phyloP scores from a whole-genome alignment of 768 basidiomycete species.

The Termitomyces sp. region DNA sequence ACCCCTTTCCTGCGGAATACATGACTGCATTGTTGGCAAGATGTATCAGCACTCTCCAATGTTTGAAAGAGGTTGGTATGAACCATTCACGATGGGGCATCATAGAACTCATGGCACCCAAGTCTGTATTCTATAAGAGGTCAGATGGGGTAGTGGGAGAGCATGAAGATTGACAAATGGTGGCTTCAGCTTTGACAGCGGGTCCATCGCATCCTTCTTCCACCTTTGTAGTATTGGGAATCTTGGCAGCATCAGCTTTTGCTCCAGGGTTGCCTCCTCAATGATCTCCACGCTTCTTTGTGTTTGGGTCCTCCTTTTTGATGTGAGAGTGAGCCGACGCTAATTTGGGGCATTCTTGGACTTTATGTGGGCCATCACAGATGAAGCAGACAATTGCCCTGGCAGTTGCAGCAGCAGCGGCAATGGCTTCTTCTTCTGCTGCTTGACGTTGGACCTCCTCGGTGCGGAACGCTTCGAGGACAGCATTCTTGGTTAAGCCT shows the following conservation, averaged over 20 bases:
- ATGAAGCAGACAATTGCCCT: not conserved
- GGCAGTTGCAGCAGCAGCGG: no score
- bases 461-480: not conserved
- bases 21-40: not conserved
- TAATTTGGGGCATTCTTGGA: not conserved
- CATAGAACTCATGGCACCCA: no score
- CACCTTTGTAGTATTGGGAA: not conserved
- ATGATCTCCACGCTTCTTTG: not conserved
- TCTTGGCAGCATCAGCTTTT: not conserved
- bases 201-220: not conserved
- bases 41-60: not conserved
- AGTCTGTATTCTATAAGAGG: no score
- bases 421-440: not conserved
- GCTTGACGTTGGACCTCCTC: not conserved
- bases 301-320: not conserved
- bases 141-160: no score
- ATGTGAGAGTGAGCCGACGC: not conserved
- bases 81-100: no score
- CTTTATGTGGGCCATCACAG: not conserved
- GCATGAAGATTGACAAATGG: no score
- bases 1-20: slow-evolving; percentile 1
- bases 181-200: no score
- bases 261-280: not conserved
- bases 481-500: not conserved
- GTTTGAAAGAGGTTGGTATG: no score